Percentiles rank a stretch among this genome's conserved stretches.
These are phyloP conservation scores for Keqinozyma sinolaborantium DNA, from an alignment of 1,139 yeast species.

Conservation along the genomic window DNA sequence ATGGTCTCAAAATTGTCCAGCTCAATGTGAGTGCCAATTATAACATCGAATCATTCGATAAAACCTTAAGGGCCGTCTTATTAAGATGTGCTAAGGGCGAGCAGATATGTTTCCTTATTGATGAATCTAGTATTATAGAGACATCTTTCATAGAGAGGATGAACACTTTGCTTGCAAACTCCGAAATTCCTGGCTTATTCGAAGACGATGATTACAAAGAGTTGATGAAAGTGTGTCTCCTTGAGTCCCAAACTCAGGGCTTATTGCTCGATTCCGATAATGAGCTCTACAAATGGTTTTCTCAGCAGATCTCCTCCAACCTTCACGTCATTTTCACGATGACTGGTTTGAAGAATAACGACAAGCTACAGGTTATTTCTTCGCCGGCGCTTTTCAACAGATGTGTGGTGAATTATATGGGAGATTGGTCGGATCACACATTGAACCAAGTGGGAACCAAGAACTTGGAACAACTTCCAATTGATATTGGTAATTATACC, in stretches of 20 bases:
- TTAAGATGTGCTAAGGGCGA: constrained; percentile 50
- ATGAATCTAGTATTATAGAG: constrained; percentile 75
- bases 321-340: constrained; percentile 83
- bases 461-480: constrained; percentile 43
- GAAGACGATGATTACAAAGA: constrained; percentile 65
- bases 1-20: constrained; percentile 65
- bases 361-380: constrained; percentile 45
- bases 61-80: constrained; percentile 54
- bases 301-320: constrained; percentile 61
- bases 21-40: constrained; percentile 57
- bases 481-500: constrained; percentile 43
- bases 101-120: constrained; percentile 68
- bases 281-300: constrained; percentile 76
- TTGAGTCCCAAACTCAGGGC: constrained; percentile 60
- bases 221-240: constrained; percentile 56
- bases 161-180: constrained; percentile 88
- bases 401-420: constrained; percentile 90
- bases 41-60: constrained; percentile 63
- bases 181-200: constrained; percentile 89
- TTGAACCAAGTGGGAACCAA: constrained; percentile 48
- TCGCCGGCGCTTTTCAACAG: constrained; percentile 93
- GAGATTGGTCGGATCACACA: constrained; percentile 65
- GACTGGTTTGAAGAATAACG: constrained; percentile 46
- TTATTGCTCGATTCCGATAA: constrained; percentile 64
- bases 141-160: constrained; percentile 83